Conservation (phyloP, 495 filamentous ascomycete species). For the Penicillium alfredii region DNA sequence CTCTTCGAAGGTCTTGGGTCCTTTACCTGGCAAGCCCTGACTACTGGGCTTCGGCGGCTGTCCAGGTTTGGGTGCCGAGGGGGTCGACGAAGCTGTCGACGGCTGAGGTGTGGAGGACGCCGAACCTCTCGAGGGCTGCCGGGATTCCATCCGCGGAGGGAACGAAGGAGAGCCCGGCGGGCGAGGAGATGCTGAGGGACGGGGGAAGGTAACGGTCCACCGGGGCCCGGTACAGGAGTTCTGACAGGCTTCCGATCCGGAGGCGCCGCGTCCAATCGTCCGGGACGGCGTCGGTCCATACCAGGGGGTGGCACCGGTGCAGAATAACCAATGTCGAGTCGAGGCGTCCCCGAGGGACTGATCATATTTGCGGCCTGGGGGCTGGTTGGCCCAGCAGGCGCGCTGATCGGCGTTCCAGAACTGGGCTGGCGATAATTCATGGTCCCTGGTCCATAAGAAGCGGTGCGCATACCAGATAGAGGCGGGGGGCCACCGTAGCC, state of each 20-base stretch:
- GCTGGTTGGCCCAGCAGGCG: constrained; percentile 23
- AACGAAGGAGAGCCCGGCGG: constrained; percentile 30
- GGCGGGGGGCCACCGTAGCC: constrained; percentile 22
- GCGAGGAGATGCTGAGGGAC: constrained; percentile 25
- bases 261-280: constrained; percentile 27
- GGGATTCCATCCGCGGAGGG: constrained; percentile 32
- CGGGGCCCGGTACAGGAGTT: constrained; percentile 25
- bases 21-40: constrained; percentile 62
- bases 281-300: constrained; percentile 29
- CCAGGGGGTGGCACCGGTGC: constrained; percentile 44
- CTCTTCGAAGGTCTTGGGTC: constrained; percentile 94
- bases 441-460: constrained; percentile 31
- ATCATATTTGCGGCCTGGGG: constrained; percentile 21
- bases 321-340: constrained; percentile 49
- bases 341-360: constrained; percentile 30
- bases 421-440: constrained; percentile 39
- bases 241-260: constrained; percentile 33
- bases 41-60: constrained; percentile 21
- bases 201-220: constrained; percentile 22
- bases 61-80: constrained; percentile 26
- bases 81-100: constrained; percentile 18
- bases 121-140: constrained; percentile 26
- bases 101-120: constrained; percentile 30
- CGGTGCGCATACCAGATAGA: constrained; percentile 18
- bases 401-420: constrained; percentile 28